A percentile compares a stretch with the other conserved stretches of the same genome.
phyloP scores from a whole-genome alignment of 371 early-diverging fungal species.

The Blakeslea trispora region DNA sequence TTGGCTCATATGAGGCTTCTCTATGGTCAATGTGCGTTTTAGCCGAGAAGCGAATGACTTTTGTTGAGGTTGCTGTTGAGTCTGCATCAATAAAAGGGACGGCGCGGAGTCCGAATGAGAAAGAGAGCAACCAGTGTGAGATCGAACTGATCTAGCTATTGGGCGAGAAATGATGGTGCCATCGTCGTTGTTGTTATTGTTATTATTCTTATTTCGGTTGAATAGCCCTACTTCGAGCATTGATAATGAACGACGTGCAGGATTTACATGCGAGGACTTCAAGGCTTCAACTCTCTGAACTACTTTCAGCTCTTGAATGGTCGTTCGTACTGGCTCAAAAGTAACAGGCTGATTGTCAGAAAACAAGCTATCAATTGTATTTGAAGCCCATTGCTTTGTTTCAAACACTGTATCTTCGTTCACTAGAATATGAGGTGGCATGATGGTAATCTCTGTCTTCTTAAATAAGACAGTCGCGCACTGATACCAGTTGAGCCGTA shows the following conservation, averaged over 20 bases:
- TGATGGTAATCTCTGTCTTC: not conserved
- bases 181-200: not conserved
- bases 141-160: slow-evolving; percentile 1
- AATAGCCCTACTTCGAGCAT: slow-evolving; percentile 6
- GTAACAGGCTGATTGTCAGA: slow-evolving; percentile 22
- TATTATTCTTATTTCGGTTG: not conserved
- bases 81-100: slow-evolving; percentile 9
- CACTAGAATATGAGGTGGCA: slow-evolving; percentile 19
- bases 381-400: slow-evolving; percentile 25
- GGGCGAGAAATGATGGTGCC: not conserved
- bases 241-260: slow-evolving; percentile 17
- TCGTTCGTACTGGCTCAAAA: slow-evolving; percentile 17
- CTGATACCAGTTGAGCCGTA: no score
- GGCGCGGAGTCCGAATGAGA: slow-evolving; percentile 17
- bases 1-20: slow-evolving; percentile 5
- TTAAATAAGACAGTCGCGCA: no score
- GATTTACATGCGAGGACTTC: not conserved
- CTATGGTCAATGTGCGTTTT: slow-evolving; percentile 11
- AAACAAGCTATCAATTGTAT: slow-evolving; percentile 25
- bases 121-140: not conserved
- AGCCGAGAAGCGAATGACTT: slow-evolving; percentile 17
- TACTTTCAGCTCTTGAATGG: not conserved
- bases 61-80: not conserved
- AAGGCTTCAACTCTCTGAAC: not conserved
- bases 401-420: slow-evolving; percentile 17